phyloP scores from a whole-genome alignment of 768 basidiomycete species.

The Suillus occidentalis region DNA sequence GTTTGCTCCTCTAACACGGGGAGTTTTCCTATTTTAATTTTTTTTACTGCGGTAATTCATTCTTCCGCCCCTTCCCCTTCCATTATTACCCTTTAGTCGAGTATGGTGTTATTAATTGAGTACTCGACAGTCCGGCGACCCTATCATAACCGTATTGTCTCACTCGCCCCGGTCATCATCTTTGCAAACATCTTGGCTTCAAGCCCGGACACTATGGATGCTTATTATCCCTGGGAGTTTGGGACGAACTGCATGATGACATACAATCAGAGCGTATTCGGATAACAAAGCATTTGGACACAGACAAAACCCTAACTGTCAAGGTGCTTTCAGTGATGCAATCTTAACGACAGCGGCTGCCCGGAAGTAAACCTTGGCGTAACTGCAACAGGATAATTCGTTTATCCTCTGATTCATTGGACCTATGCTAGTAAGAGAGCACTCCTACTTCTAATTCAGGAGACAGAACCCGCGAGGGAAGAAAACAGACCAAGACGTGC shows the following conservation, averaged over 20 bases:
- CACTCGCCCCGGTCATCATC: neutral
- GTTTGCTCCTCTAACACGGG: neutral
- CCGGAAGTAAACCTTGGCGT: neutral
- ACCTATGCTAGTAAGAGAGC: neutral
- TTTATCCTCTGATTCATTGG: neutral
- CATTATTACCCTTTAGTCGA: neutral
- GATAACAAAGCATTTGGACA: neutral
- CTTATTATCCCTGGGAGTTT: neutral
- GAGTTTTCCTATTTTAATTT: neutral
- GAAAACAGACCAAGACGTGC: neutral
- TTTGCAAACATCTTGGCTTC: neutral
- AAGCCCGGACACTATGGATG: neutral
- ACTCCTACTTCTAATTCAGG: neutral
- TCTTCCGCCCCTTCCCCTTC: neutral
- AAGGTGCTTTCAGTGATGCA: neutral
- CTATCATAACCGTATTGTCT: neutral
- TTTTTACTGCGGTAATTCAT: neutral
- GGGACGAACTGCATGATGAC: neutral
- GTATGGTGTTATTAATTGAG: neutral
- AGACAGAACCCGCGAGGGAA: neutral
- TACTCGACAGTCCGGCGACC: neutral
- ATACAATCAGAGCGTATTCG: neutral
- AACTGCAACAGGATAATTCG: neutral
- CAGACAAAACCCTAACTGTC: neutral
- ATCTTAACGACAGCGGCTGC: neutral